Percentiles rank a stretch among this genome's conserved stretches.
phyloP scores from a whole-genome alignment of 805 yeast genomes.

The Candida arabinofermentans region DNA sequence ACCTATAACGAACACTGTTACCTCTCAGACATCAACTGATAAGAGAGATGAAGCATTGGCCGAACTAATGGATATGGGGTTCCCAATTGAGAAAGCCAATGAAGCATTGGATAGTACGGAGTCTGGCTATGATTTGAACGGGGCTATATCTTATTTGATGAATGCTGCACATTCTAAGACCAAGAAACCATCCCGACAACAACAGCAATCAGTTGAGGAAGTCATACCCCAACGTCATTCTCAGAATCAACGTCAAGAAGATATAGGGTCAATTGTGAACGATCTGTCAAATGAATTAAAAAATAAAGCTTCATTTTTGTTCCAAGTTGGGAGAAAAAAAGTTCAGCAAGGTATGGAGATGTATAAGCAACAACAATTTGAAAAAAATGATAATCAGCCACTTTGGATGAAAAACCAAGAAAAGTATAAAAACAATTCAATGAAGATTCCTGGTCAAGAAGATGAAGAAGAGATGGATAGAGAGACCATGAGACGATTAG shows the following conservation, averaged over 20 bases:
- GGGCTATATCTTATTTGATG: slow-evolving; percentile 67
- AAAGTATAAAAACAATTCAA: slow-evolving; percentile 40
- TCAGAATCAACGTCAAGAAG: slow-evolving; percentile 22
- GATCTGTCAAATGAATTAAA: slow-evolving; percentile 54
- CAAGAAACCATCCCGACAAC: slow-evolving; percentile 3
- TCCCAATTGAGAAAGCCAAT: slow-evolving; percentile 54
- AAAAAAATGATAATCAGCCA: slow-evolving; percentile 41
- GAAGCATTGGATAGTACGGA: slow-evolving; percentile 51
- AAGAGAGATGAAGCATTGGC: slow-evolving; percentile 53
- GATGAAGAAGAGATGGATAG: slow-evolving; percentile 44
- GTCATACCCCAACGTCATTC: not conserved
- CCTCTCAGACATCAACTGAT: slow-evolving; percentile 1
- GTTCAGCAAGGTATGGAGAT: slow-evolving; percentile 60
- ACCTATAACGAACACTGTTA: too few relatives aligned
- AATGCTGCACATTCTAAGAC: slow-evolving; percentile 45
- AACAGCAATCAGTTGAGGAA: not conserved
- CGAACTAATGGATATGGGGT: slow-evolving; percentile 77
- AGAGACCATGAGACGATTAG: slow-evolving; percentile 37
- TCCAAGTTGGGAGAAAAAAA: slow-evolving; percentile 56
- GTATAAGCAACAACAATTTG: slow-evolving; percentile 38
- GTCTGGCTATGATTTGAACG: slow-evolving; percentile 53
- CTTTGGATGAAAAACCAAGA: slow-evolving; percentile 71
- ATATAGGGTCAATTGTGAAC: slow-evolving; percentile 39
- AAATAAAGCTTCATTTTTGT: slow-evolving; percentile 54
- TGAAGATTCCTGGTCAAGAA: slow-evolving; percentile 32